phyloP scores from a whole-genome alignment of 2,329 filamentous ascomycete species.

The Apiospora saccharicola region DNA sequence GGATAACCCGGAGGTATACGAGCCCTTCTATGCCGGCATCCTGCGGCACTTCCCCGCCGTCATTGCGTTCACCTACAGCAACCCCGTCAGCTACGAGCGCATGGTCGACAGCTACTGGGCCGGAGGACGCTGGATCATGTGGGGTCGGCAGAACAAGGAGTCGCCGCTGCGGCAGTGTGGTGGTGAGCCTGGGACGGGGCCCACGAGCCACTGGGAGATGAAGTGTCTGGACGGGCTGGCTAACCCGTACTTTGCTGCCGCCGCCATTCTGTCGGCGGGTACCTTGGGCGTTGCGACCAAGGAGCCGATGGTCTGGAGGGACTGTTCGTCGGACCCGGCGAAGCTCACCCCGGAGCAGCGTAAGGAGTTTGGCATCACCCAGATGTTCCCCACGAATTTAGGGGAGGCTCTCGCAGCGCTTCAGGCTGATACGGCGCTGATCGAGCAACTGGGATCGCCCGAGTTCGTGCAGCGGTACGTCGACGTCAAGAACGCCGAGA shows the following conservation, averaged over 20 bases:
- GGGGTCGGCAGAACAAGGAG: slow-evolving; percentile 85
- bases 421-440: slow-evolving; percentile 54
- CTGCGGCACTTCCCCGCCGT: slow-evolving; percentile 71
- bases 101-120: slow-evolving; percentile 76
- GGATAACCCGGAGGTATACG: slow-evolving; percentile 55
- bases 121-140: slow-evolving; percentile 79
- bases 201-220: slow-evolving; percentile 75
- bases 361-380: slow-evolving; percentile 57
- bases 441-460: slow-evolving; percentile 50
- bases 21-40: slow-evolving; percentile 76
- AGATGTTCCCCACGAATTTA: slow-evolving; percentile 62
- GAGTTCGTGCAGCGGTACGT: slow-evolving; percentile 64
- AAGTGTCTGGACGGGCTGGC: slow-evolving; percentile 81
- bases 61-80: slow-evolving; percentile 73
- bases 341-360: slow-evolving; percentile 55
- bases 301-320: slow-evolving; percentile 54
- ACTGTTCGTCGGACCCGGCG: slow-evolving; percentile 64
- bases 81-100: slow-evolving; percentile 72
- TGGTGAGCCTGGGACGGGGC: slow-evolving; percentile 30
- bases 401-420: slow-evolving; percentile 62
- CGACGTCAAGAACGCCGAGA: slow-evolving; percentile 66
- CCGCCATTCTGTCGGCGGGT: slow-evolving; percentile 67
- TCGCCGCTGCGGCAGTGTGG: slow-evolving; percentile 73
- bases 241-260: slow-evolving; percentile 77
- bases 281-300: slow-evolving; percentile 58